Base-by-base conservation (phyloP, 495 filamentous ascomycete genomes). In the Xylaria scruposa region DNA sequence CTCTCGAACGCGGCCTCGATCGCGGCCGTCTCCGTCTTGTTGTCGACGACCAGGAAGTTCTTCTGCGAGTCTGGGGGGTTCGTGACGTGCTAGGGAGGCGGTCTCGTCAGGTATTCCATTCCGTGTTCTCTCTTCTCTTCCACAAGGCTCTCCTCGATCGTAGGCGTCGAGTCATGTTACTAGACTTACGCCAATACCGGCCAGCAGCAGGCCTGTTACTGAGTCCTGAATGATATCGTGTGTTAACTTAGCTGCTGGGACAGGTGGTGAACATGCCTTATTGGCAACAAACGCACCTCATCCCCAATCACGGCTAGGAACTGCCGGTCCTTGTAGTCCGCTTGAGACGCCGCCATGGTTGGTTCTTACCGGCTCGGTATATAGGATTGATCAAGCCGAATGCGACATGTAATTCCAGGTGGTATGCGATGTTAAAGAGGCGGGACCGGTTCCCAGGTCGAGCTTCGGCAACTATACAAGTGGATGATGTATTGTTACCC, bases 251-350 rank as follows among this genome's bases (percentile, higher is more conserved):
- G 33, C 6, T 36, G 46, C 10, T 59, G 36, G 13, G 49, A 21
- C 3, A 10, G 44, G 21, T 60, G 49, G 66, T 42, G 44, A 17
- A 13, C 21, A 53, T 12, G 21, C 49, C 33, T 68, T 26, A 42
- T 26, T 38, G 33, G 5, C 36, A 42, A 29, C 59, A 29, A 42
- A 66, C 81, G 81, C 80, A 97, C 96, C 90, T 98, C 96, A 83
- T 99, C 97, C 46, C 95, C 95, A 76, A 99, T 98, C 38, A 98
- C 95, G 61, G 96, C 97, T 63, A 98, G 89, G 84, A 99, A 97
- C 81, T 98, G 92, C 74, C 97, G 89, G 83, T 98, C 93, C 84
- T 97, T 93, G 82, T 90, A 92, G 62, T 88, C 85, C 54, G 89
- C 86, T 24, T 89, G 81, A 36, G 88, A 84, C 72, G 88, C 80